Evolutionary conservation across 2,329 filamentous ascomycete species (phyloP).

Genomic region (Escovopsis sp.): DNA sequence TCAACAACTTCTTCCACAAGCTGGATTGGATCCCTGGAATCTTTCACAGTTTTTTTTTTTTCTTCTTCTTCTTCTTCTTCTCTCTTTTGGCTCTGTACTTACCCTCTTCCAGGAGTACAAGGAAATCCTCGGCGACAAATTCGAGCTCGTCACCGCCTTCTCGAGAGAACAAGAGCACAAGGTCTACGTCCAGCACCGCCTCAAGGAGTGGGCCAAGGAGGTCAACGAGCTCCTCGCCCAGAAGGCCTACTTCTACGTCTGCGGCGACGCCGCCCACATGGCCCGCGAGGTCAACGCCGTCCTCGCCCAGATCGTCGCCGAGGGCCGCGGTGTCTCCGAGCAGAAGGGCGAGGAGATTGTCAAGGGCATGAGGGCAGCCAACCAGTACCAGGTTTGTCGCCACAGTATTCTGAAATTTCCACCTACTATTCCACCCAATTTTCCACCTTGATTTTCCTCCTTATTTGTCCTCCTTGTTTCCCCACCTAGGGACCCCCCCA

Average conservation of each 20-base stretch:
- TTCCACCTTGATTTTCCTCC: no score
- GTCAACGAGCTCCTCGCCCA: constrained; percentile 75
- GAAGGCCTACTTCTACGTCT: constrained; percentile 94
- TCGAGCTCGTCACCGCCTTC: constrained; percentile 85
- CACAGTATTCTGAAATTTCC: neutral
- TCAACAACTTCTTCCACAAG: no score
- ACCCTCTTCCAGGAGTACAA: constrained; percentile 53
- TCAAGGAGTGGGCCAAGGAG: constrained; percentile 69
- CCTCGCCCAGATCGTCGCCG: constrained; percentile 73
- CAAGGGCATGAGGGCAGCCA: constrained; percentile 87
- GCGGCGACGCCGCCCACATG: constrained; percentile 95
- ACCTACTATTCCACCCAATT: neutral
- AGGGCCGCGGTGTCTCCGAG: constrained; percentile 67
- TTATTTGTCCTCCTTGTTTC: no score
- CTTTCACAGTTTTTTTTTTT: neutral
- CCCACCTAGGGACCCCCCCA: no score
- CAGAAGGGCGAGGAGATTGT: constrained; percentile 90
- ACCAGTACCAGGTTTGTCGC: constrained; percentile 75
- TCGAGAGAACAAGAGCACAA: constrained; percentile 80
- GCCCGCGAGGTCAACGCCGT: constrained; percentile 81
- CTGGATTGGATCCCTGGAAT: no score
- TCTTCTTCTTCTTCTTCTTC: neutral
- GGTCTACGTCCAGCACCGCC: constrained; percentile 89
- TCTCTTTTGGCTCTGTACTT: neutral
- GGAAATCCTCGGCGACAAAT: constrained; percentile 69